These are phyloP conservation scores for Pythium aphanidermatum DNA, from an alignment of 352 stramenopile genomes.

Conservation along the genomic window DNA sequence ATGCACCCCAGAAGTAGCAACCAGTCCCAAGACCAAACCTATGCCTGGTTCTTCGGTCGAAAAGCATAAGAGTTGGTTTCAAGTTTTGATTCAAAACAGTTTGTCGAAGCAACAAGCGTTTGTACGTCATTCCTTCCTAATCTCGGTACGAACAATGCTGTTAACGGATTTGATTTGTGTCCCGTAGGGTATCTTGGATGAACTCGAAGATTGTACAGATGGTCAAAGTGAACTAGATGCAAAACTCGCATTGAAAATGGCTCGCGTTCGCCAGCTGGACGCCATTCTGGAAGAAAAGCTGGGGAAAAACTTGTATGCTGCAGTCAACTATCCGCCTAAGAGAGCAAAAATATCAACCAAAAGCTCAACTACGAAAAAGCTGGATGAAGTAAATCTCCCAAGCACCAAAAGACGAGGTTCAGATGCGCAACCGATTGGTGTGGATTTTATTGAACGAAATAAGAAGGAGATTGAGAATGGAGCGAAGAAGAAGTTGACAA, in stretches of 20 bases:
- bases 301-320: constrained; percentile 48
- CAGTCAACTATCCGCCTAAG: constrained; percentile 3
- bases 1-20: neutral
- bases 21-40: too few relatives aligned
- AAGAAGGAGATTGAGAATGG: constrained; percentile 69
- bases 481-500: constrained; percentile 50
- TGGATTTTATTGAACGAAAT: constrained; percentile 47
- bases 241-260: constrained; percentile 74
- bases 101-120: constrained; percentile 64
- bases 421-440: too few relatives aligned
- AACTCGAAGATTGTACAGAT: constrained; percentile 23
- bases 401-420: too few relatives aligned
- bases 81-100: constrained; percentile 52
- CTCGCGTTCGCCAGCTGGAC: constrained; percentile 55
- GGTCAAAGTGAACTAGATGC: constrained; percentile 25
- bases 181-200: constrained; percentile 44
- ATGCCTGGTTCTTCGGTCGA: too few relatives aligned
- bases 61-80: constrained; percentile 42
- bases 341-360: constrained; percentile 16
- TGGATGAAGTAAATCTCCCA: too few relatives aligned
- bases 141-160: neutral
- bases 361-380: too few relatives aligned
- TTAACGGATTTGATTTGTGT: neutral
- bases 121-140: constrained; percentile 21
- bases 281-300: constrained; percentile 54